Conservation (phyloP, 1,284 basidiomycete species). For the Tilletia horrida region DNA sequence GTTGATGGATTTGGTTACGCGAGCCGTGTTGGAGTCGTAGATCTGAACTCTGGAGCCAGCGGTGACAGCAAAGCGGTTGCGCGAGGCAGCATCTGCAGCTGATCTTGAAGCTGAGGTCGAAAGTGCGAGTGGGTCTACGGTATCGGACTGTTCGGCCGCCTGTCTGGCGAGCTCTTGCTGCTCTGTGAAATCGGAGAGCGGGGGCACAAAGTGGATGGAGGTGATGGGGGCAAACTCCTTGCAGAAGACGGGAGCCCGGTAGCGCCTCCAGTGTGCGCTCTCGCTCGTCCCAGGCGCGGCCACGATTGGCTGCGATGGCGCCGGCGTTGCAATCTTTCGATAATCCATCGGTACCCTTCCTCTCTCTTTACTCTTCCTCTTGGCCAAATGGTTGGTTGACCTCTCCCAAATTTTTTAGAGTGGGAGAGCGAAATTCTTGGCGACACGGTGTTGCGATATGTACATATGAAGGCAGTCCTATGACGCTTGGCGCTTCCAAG, state of each 20-base stretch:
- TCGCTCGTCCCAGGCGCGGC: constrained; percentile 24
- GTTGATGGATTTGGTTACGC: constrained; percentile 91
- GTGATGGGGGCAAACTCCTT: constrained; percentile 52
- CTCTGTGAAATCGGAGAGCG: constrained; percentile 32
- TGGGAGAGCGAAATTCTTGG: neutral
- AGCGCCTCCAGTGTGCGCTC: constrained; percentile 51
- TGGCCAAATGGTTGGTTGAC: neutral
- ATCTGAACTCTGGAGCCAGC: constrained; percentile 90
- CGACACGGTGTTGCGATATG: constrained; percentile 15
- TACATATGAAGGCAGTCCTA: neutral
- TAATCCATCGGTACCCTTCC: neutral
- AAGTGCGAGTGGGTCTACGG: constrained; percentile 11
- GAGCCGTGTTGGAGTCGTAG: constrained; percentile 90
- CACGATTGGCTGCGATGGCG: constrained; percentile 12
- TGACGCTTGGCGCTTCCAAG: neutral
- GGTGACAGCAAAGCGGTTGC: constrained; percentile 79
- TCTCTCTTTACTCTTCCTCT: neutral
- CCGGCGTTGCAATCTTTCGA: constrained; percentile 13
- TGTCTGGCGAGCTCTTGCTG: neutral
- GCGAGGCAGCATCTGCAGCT: neutral
- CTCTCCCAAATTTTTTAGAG: constrained; percentile 13
- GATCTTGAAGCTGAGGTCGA: neutral
- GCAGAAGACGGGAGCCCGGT: constrained; percentile 48
- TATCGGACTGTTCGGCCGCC: neutral
- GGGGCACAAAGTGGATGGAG: constrained; percentile 50